Percentiles rank a stretch among this genome's conserved stretches.
These are phyloP conservation scores for Rickenella mellea DNA, from an alignment of 768 basidiomycete genomes.

Conservation along the genomic window DNA sequence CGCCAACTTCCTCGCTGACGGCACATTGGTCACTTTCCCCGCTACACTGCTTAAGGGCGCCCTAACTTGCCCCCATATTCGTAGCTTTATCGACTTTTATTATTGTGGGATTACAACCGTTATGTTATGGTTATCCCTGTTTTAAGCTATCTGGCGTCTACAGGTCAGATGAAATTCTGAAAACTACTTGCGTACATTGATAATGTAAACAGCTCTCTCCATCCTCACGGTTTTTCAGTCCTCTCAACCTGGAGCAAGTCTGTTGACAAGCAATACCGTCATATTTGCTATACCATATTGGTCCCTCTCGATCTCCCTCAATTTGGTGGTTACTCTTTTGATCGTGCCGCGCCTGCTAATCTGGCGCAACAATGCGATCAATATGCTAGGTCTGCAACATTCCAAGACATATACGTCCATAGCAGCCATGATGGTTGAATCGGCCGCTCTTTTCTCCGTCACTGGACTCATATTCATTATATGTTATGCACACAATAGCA, in stretches of 20 bases:
- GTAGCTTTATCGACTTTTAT: slow-evolving; percentile 15
- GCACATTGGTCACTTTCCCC: slow-evolving; percentile 1
- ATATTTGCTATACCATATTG: slow-evolving; percentile 15
- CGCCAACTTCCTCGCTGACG: slow-evolving; percentile 12
- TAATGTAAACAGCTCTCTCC: slow-evolving; percentile 9
- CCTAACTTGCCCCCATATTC: too few species aligned
- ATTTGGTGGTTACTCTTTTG: slow-evolving; percentile 11
- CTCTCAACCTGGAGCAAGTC: slow-evolving; percentile 7
- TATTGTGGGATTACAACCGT: slow-evolving; percentile 10
- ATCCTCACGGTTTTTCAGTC: slow-evolving; percentile 11
- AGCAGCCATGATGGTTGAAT: slow-evolving; percentile 20
- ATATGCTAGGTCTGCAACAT: slow-evolving; percentile 4
- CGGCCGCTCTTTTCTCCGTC: slow-evolving; percentile 13
- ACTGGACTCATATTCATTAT: slow-evolving; percentile 14
- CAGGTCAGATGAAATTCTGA: too few species aligned
- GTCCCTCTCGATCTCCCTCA: slow-evolving; percentile 14
- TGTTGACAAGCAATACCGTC: slow-evolving; percentile 8
- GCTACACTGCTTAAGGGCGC: too few species aligned
- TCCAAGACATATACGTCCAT: slow-evolving; percentile 6
- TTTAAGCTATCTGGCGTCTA: too few species aligned
- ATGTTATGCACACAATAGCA: slow-evolving; percentile 10
- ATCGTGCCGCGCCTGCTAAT: slow-evolving; percentile 15
- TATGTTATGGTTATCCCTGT: slow-evolving; percentile 8
- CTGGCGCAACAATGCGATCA: slow-evolving; percentile 14
- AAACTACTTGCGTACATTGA: too few species aligned